These are phyloP conservation scores for Plasmodium inui DNA, from an alignment of 169 alveolate genomes.

Conservation along the genomic window DNA sequence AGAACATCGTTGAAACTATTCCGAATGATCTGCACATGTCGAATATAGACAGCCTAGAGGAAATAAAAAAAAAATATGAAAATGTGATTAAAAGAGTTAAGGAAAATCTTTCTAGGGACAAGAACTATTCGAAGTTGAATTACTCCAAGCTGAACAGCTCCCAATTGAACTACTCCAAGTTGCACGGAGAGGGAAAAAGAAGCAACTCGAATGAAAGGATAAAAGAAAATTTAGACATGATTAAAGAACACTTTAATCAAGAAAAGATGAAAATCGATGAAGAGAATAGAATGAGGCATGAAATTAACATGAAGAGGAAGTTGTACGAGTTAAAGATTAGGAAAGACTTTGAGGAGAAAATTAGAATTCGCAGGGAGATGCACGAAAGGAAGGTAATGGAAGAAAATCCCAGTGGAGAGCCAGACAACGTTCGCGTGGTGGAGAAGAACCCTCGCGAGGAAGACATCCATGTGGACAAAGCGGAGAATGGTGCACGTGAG, in stretches of 20 bases:
- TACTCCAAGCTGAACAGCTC: too few species aligned
- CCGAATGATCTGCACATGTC: neutral
- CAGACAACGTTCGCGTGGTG: neutral
- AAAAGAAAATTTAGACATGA: slow-evolving; percentile 31
- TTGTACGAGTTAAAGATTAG: slow-evolving; percentile 63
- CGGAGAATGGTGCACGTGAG: neutral
- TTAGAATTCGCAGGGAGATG: slow-evolving; percentile 45
- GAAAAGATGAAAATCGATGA: slow-evolving; percentile 35
- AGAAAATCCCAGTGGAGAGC: neutral
- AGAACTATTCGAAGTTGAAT: neutral
- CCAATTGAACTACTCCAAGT: neutral
- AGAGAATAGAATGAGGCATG: slow-evolving; percentile 42
- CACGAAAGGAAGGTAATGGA: slow-evolving; percentile 21
- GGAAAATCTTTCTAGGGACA: neutral
- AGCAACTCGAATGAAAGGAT: slow-evolving; percentile 35
- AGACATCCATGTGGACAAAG: neutral
- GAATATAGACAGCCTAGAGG: neutral
- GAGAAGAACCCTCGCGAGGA: neutral
- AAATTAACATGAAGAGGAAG: slow-evolving; percentile 36
- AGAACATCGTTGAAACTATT: neutral
- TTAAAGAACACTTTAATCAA: slow-evolving; percentile 17
- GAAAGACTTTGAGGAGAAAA: slow-evolving; percentile 64
- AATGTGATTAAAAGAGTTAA: slow-evolving; percentile 12
- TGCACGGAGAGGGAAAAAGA: neutral
- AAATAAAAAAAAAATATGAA: slow-evolving; percentile 50